phyloP scores from a whole-genome alignment of 441 rosid species.

The Croton setiger region DNA sequence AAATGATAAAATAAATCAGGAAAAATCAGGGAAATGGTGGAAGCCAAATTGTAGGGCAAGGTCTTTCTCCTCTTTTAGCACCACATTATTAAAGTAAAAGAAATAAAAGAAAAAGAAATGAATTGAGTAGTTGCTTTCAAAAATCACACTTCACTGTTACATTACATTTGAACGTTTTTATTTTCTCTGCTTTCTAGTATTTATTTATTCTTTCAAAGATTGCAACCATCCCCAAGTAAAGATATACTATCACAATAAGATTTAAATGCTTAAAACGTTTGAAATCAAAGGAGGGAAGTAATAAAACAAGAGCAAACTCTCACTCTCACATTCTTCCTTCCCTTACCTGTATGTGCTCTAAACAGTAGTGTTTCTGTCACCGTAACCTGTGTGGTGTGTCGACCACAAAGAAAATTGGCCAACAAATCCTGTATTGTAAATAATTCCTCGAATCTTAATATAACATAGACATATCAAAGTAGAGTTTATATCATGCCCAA shows the following conservation, averaged over 20 bases:
- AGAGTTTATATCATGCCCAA: background rate
- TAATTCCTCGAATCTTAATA: background rate
- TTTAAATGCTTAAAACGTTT: no score
- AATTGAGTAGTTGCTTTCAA: conserved; percentile 24
- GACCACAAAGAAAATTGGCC: background rate
- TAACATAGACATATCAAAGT: background rate
- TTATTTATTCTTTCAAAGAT: background rate
- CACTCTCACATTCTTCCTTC: no score
- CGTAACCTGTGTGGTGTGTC: background rate
- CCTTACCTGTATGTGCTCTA: background rate
- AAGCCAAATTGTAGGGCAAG: background rate
- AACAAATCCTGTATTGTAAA: background rate
- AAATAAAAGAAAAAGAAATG: conserved; percentile 27
- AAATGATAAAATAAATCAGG: no score
- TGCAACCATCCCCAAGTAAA: no score
- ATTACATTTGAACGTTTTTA: conserved; percentile 9
- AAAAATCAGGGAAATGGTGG: background rate
- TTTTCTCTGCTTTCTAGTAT: background rate
- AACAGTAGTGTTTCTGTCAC: background rate
- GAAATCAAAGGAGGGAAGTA: no score
- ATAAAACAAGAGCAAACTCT: no score
- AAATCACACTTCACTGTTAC: conserved; percentile 21
- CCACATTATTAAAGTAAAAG: conserved; percentile 6
- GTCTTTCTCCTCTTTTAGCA: conserved; percentile 14
- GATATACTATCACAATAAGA: no score